Evolutionary conservation across 768 basidiomycete species (phyloP).

Genomic region (Rhodotorula sphaerocarpa): DNA sequence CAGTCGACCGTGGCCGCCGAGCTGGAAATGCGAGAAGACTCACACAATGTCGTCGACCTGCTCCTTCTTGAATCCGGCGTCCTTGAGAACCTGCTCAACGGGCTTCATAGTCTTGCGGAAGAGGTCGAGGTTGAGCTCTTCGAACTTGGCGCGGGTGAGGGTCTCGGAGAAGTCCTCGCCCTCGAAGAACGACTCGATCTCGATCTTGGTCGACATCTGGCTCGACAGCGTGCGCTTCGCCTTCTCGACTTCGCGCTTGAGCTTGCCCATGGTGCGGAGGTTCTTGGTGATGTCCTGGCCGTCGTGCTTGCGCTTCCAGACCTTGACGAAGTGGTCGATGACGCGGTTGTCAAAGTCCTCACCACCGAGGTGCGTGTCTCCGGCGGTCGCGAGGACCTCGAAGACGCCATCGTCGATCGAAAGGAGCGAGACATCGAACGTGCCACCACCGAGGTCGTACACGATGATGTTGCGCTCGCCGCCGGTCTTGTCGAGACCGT

Average conservation of each 20-base stretch:
- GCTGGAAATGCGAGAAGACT: conserved; percentile 10
- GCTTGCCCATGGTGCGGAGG: conserved; percentile 75
- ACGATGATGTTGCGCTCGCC: conserved; percentile 93
- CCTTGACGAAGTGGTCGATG: conserved; percentile 79
- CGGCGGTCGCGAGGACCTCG: conserved; percentile 80
- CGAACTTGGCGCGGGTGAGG: conserved; percentile 95
- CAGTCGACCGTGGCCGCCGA: too few species aligned
- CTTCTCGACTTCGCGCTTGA: conserved; percentile 88
- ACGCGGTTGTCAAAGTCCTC: conserved; percentile 94
- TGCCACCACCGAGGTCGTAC: conserved; percentile 97
- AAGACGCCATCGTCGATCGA: conserved; percentile 90
- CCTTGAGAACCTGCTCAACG: conserved; percentile 97
- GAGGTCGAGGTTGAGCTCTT: conserved; percentile 95
- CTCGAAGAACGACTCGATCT: conserved; percentile 91
- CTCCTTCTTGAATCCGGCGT: conserved; percentile 96
- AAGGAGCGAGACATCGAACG: conserved; percentile 94
- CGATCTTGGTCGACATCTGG: conserved; percentile 82
- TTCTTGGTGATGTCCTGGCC: conserved; percentile 73
- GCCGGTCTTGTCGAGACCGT: conserved; percentile 84
- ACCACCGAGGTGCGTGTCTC: conserved; percentile 89
- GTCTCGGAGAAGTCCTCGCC: conserved; percentile 97
- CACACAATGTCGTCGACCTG: conserved; percentile 71
- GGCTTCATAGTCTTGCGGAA: conserved; percentile 99
- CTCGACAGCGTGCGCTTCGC: conserved; percentile 86
- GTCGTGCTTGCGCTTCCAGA: conserved; percentile 78